Base-by-base conservation (phyloP, 306 rosid species). In the Quercus agrifolia region DNA sequence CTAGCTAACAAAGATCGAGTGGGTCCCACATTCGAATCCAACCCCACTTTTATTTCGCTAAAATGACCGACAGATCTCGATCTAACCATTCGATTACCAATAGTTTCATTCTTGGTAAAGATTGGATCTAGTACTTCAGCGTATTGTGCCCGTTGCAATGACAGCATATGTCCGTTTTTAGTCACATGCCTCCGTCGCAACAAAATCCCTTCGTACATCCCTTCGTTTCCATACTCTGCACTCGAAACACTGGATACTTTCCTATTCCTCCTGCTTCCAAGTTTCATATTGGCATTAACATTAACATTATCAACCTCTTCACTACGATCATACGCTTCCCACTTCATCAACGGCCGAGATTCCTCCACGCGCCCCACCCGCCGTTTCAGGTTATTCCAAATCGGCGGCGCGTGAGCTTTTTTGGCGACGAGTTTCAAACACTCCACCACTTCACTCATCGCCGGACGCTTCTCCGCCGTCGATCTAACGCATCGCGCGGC, bases 401-500 rank as follows among this genome's bases (percentile, higher is more conserved):
- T 57, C 12, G 85, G 84, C 67, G 87, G 84, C 75, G 84, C 76
- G 1, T 80, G 73, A 10, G 81, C 58, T 77, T 83, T 83, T 85
- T 74, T 88, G 28, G 78, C 74, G 2, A 64, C 85, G 0, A 27
- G 5, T 6, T 83, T 83, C 3, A 94, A 35, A 69, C 90, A 86
- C 83, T 90, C 93, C 57, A 94, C 92, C 1, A 90, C 97, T 83
- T 94, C 97, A 31, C 33, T 49, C 95, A 94, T 92, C 55, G 83
- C 82, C 74, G 98, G 97, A 41, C 98, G 84, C 81, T 89, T 92
- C 82, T 85, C 89, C 25, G 93, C 91, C 13, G 86, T 82, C 6
- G 91, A 83, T 31, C 97, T 83, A 41, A 94, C 95, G 61, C 98
- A 94, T 52, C 84, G 82, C 0, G 93, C 90, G 0, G 98, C 98